Conservation (phyloP, 2,329 filamentous ascomycete species). For the Rhynchosporium graminicola region DNA sequence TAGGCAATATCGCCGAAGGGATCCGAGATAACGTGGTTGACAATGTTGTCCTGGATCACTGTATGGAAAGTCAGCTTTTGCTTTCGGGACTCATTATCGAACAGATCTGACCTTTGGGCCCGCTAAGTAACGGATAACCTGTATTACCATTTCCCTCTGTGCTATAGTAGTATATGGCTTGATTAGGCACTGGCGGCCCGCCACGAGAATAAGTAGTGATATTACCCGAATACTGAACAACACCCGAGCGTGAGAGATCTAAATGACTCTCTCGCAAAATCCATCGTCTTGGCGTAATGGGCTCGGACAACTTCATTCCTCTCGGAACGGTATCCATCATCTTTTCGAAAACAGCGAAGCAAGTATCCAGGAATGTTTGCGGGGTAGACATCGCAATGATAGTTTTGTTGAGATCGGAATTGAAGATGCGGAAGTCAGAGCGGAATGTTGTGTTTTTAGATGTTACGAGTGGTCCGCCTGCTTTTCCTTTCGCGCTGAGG, state of each 20-base stretch:
- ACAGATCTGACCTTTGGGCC: conserved; percentile 16
- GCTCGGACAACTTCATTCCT: conserved; percentile 21
- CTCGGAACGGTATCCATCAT: conserved; percentile 31
- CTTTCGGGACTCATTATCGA: not conserved
- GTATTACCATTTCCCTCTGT: conserved; percentile 21
- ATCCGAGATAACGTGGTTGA: conserved; percentile 1
- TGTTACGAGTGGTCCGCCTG: conserved; percentile 27
- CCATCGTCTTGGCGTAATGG: conserved; percentile 24
- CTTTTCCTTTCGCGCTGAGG: conserved; percentile 19
- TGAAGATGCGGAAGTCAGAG: conserved; percentile 26
- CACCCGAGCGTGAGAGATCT: conserved; percentile 22
- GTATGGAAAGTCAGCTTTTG: not conserved
- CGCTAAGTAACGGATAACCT: conserved; percentile 9
- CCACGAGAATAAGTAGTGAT: conserved; percentile 11
- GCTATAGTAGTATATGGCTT: conserved; percentile 25
- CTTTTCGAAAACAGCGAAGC: conserved; percentile 27
- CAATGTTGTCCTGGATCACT: conserved; percentile 6
- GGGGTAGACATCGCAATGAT: conserved; percentile 24
- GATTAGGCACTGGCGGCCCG: not conserved
- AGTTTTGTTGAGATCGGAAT: conserved; percentile 29
- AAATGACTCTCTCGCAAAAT: conserved; percentile 21
- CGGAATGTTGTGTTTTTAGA: conserved; percentile 15
- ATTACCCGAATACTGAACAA: conserved; percentile 15
- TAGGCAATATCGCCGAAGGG: conserved; percentile 23
- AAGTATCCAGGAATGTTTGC: conserved; percentile 26